These are phyloP conservation scores for Verticillium alfalfae DNA, from an alignment of 2,329 filamentous ascomycete species.

Conservation along the genomic window DNA sequence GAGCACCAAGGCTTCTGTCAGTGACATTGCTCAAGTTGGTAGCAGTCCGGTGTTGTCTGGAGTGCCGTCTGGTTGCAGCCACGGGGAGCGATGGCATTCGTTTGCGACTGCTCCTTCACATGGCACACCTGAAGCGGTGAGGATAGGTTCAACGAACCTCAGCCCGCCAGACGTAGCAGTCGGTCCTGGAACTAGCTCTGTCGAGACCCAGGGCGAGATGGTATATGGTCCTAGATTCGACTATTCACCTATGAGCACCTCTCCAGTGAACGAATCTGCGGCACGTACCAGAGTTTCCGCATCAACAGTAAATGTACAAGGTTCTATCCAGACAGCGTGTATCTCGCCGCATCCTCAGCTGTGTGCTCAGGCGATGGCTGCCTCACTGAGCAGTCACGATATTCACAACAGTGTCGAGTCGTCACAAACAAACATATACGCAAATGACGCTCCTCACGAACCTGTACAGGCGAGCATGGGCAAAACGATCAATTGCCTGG, in stretches of 20 bases:
- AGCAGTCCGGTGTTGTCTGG: neutral
- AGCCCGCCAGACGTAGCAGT: neutral
- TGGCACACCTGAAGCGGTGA: neutral
- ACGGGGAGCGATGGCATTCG: conserved; percentile 4
- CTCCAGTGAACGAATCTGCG: neutral
- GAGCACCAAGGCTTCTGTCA: neutral
- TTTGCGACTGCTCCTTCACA: neutral
- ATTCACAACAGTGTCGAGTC: neutral
- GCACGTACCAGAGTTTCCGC: neutral
- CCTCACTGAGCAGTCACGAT: neutral
- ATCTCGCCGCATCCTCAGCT: neutral
- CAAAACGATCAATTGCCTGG: no score
- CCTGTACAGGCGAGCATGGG: no score
- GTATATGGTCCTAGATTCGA: neutral
- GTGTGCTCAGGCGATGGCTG: neutral
- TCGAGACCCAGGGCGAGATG: neutral
- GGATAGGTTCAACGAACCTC: neutral
- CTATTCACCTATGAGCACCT: neutral
- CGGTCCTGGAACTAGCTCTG: neutral
- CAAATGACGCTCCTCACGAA: neutral
- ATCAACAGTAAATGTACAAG: neutral
- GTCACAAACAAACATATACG: neutral
- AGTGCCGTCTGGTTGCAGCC: neutral
- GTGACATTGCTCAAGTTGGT: conserved; percentile 4
- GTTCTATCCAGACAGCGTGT: neutral